Evolutionary conservation across 2,329 filamentous ascomycete species (phyloP), one percentile per base, ranked within the genome.

Genomic region (Sclerotinia borealis): DNA sequence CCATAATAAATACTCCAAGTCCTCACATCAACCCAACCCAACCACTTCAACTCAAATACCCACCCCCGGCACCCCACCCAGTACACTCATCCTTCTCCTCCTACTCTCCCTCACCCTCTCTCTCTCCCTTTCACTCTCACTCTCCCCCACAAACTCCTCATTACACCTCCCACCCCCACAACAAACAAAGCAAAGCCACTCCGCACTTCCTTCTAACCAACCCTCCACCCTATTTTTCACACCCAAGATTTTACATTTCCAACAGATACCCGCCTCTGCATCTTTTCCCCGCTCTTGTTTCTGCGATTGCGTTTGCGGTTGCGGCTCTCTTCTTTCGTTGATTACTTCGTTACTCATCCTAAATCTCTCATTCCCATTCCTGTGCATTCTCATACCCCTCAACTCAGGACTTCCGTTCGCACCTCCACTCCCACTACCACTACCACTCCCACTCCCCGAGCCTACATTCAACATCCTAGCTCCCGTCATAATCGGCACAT

Each of bases 151-250:
- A n/a, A n/a, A n/a, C n/a, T 71, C 66, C n/a, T 68, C 48, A 56
- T 68, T 65, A 49, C 66, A 55, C 11, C 69, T 70, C 65, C 71
- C 66, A 49, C 66, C 58, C 11, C 69, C 71, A 66, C 71, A 73
- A 47, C 71, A 73, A 25, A 69, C 50, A 59, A 70, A 68, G 37
- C 68, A 72, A 4, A 69, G 2, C 52, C 67, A 67, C 22, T 70
- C 58, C 2, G 63, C 59, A 22, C 59, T 64, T 9, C 59, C 54
- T 13, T 63, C 43, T 62, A 68, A 69, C 65, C 65, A 70, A 47
- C 64, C 27, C 59, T 73, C 62, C 43, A 70, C 36, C 61, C 69
- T 64, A 48, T 69, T 58, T 50, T 67, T 29, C 25, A 66, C 61
- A 34, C 72, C 56, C 27, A 68, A 55, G 22, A 70, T 3, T 9